Evolutionary conservation across 2,329 filamentous ascomycete species (phyloP), one percentile per base, ranked within the genome.

Genomic region (Samsoniella hepiali): DNA sequence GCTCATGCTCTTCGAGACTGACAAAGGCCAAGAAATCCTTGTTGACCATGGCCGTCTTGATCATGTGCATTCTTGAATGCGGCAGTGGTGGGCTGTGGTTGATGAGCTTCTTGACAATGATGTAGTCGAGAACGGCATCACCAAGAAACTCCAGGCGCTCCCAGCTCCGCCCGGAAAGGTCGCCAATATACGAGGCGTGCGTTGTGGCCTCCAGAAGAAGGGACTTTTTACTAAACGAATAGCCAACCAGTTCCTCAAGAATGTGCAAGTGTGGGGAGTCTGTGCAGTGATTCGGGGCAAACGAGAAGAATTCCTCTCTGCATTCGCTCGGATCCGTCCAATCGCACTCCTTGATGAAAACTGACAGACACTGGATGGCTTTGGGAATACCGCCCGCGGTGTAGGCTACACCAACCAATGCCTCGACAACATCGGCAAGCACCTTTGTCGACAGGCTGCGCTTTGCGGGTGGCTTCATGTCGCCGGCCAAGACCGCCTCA

Each of bases 61-160:
- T 78, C 3, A 87, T 77, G 68, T 96, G 92, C 85, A 98, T 91
- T n/a, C 84, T 77, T 3, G 80, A 71, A 56, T 84, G 78, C 0
- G 75, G 63, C 0, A 86, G 71, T 3, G 81, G 76, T 0, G 77
- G 76, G 2, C 72, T 67, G 13, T 73, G 67, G 2, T 72, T 70
- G 72, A 85, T 90, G 6, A 94, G 76, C n/a, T 77, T 80, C 0
- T 77, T 79, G 8, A 91, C 86, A 56, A 97, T 79, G 62, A 97
- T 79, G 68, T 87, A 84, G 74, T 98, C 94, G 0, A 98, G 84
- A 2, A 97, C 80, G 0, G 92, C 85, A 69, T 98, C 94, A 1
- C 94, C 94, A 0, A 97, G 78, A 69, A 95, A 97, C 71, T 97
- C 94, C 1, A 97, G 82, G 0, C 93, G 85, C 68, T 97, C 90